phyloP scores from a whole-genome alignment of 495 filamentous ascomycete species.

The Neurospora sp. region DNA sequence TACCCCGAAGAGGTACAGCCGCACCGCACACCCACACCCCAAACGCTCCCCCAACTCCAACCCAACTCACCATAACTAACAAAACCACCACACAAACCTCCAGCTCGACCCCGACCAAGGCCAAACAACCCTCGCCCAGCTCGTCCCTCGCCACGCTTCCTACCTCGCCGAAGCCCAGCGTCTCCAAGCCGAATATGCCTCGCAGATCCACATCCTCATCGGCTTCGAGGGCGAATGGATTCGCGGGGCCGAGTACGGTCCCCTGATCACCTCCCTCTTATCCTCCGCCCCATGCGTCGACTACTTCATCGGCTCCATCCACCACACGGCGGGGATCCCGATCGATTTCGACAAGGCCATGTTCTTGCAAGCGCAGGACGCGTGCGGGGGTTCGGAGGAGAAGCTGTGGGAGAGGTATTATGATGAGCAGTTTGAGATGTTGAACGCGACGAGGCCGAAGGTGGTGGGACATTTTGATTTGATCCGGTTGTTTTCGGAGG shows the following conservation, averaged over 20 bases:
- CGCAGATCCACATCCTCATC: constrained; percentile 69
- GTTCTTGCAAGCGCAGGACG: constrained; percentile 34
- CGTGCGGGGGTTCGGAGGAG: constrained; percentile 47
- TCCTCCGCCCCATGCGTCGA: constrained; percentile 57
- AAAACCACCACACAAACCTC: not conserved
- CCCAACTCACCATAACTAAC: constrained; percentile 9
- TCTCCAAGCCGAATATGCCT: constrained; percentile 59
- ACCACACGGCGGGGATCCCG: constrained; percentile 75
- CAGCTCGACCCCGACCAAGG: constrained; percentile 26
- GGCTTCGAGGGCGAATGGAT: constrained; percentile 94
- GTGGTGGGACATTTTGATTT: constrained; percentile 93
- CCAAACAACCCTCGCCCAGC: constrained; percentile 25
- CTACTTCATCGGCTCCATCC: constrained; percentile 83
- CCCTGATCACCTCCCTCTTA: constrained; percentile 45
- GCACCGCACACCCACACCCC: not conserved
- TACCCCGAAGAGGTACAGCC: constrained; percentile 79
- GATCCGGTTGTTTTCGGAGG: constrained; percentile 66
- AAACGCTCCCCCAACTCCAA: not conserved
- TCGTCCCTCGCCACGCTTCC: constrained; percentile 50
- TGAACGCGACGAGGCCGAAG: constrained; percentile 58
- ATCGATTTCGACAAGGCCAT: constrained; percentile 72
- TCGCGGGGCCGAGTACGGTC: constrained; percentile 46
- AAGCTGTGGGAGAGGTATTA: constrained; percentile 71
- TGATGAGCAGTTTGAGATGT: constrained; percentile 76
- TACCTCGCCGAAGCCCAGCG: constrained; percentile 63